phyloP scores from a whole-genome alignment of 2,329 filamentous ascomycete species.

The Hypoxylon sp. region DNA sequence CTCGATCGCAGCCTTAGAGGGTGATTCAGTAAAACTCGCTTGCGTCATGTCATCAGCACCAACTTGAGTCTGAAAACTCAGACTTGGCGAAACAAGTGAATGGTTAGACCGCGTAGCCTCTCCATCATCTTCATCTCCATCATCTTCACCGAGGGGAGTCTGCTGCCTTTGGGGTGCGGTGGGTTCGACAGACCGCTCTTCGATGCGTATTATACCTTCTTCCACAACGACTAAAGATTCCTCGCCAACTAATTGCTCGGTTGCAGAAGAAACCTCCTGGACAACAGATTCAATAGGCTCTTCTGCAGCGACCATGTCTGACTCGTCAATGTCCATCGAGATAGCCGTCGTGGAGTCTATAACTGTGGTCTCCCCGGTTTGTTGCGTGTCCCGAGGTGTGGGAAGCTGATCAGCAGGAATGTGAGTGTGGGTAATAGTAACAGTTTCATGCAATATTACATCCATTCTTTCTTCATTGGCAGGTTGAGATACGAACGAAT shows the following conservation, averaged over 20 bases:
- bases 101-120: slow-evolving; percentile 7
- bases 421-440: slow-evolving; percentile 20
- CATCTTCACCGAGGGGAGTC: slow-evolving; percentile 4
- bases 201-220: slow-evolving; percentile 4
- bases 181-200: slow-evolving; percentile 9
- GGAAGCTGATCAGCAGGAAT: slow-evolving; percentile 41
- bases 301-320: slow-evolving; percentile 13
- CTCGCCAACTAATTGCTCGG: slow-evolving; percentile 7
- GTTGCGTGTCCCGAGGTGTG: slow-evolving; percentile 49
- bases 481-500: slow-evolving; percentile 42
- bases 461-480: slow-evolving; percentile 27
- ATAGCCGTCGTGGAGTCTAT: slow-evolving; percentile 9
- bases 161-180: slow-evolving; percentile 3
- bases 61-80: slow-evolving; percentile 46
- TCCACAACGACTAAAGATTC: slow-evolving; percentile 2
- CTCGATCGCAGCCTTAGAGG: neutral
- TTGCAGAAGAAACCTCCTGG: slow-evolving; percentile 3
- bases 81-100: slow-evolving; percentile 33
- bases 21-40: slow-evolving; percentile 28
- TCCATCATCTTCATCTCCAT: slow-evolving; percentile 3
- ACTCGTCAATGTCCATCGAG: slow-evolving; percentile 38
- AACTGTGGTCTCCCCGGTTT: slow-evolving; percentile 15
- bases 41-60: slow-evolving; percentile 35
- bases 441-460: slow-evolving; percentile 28
- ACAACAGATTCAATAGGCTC: slow-evolving; percentile 1